Percentiles rank a stretch among this genome's conserved stretches.
Evolutionary conservation across 2,329 filamentous ascomycete genomes (phyloP).

Genomic region (Scedosporium dehoogii): DNA sequence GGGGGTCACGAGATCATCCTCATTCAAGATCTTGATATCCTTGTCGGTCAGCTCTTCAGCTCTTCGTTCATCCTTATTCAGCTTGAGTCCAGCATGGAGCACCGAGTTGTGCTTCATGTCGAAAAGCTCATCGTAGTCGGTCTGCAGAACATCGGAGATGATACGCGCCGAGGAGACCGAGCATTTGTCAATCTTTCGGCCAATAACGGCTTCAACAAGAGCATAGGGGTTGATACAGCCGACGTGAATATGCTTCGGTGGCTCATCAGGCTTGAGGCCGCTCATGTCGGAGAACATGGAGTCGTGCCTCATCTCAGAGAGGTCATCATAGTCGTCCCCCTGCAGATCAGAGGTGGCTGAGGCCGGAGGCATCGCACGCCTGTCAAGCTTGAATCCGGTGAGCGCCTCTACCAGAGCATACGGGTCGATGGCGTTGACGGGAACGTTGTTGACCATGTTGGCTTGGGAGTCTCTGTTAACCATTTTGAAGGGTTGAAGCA

Average conservation of each 20-base stretch:
- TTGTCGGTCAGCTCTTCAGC: constrained; percentile 15
- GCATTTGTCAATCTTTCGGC: constrained; percentile 27
- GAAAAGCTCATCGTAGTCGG: constrained; percentile 37
- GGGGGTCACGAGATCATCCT: constrained; percentile 30
- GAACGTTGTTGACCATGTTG: too few species aligned
- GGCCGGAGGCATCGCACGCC: background rate
- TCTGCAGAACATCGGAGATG: constrained; percentile 31
- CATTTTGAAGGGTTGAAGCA: too few species aligned
- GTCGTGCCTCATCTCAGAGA: too few species aligned
- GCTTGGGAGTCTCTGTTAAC: too few species aligned
- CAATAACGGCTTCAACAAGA: constrained; percentile 31
- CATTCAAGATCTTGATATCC: constrained; percentile 11
- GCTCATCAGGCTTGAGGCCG: constrained; percentile 6
- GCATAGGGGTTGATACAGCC: constrained; percentile 34
- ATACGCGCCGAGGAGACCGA: constrained; percentile 23
- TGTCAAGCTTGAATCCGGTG: constrained; percentile 23
- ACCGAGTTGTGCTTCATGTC: constrained; percentile 32
- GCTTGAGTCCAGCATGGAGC: constrained; percentile 30
- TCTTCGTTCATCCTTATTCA: constrained; percentile 25
- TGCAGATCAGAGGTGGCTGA: too few species aligned
- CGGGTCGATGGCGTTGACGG: constrained; percentile 19
- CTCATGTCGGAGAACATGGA: too few species aligned
- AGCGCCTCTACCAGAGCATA: constrained; percentile 28
- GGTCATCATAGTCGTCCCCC: too few species aligned
- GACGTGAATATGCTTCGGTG: constrained; percentile 26